Conservation (phyloP, 2,329 filamentous ascomycete genomes). For the Helotiales sp. region DNA sequence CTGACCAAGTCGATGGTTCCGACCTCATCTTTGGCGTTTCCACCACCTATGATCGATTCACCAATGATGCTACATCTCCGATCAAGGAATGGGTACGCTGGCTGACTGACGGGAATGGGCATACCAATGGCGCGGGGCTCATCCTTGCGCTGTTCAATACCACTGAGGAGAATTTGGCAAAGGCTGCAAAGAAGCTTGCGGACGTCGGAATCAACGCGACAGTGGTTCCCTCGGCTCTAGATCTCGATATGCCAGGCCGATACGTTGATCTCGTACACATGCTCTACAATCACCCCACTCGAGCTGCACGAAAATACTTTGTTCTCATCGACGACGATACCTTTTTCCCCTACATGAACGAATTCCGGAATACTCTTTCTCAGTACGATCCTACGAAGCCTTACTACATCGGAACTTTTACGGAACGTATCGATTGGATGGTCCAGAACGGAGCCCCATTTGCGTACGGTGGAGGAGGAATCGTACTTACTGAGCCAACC, state of each 20-base stretch:
- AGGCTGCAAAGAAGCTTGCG: constrained; percentile 47
- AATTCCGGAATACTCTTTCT: constrained; percentile 35
- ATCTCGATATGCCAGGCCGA: constrained; percentile 58
- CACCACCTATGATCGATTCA: constrained; percentile 57
- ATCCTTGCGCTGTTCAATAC: constrained; percentile 55
- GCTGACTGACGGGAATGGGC: constrained; percentile 56
- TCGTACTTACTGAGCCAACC: constrained; percentile 31
- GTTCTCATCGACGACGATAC: constrained; percentile 37
- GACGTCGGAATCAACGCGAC: constrained; percentile 56
- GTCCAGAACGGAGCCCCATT: constrained; percentile 27
- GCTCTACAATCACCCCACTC: constrained; percentile 49
- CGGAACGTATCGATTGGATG: constrained; percentile 34
- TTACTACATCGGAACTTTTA: constrained; percentile 35
- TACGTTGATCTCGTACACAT: constrained; percentile 56
- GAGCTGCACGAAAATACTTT: constrained; percentile 29
- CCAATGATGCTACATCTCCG: constrained; percentile 49
- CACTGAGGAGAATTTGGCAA: constrained; percentile 48
- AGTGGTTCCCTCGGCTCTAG: constrained; percentile 53
- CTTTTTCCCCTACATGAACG: constrained; percentile 32
- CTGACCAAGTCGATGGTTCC: constrained; percentile 52
- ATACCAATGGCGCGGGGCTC: constrained; percentile 57
- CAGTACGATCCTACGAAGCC: constrained; percentile 30
- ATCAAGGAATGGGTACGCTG: constrained; percentile 60
- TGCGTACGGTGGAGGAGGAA: constrained; percentile 36
- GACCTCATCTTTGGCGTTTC: constrained; percentile 61